These are phyloP conservation scores for Strigomonas galati DNA, from an alignment of 208 protist species.

Conservation along the genomic window DNA sequence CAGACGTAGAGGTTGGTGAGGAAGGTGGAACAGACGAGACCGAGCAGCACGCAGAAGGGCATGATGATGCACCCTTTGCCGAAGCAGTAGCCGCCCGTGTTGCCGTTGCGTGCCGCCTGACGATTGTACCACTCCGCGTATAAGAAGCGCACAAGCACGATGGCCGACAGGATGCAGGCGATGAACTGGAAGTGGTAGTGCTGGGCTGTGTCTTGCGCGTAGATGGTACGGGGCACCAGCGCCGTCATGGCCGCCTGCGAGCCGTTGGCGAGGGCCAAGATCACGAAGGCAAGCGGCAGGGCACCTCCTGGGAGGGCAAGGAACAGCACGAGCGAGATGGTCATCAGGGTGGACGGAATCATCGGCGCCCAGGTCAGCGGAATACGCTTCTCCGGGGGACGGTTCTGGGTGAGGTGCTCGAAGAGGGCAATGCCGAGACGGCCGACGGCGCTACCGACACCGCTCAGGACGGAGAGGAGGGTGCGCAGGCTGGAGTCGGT, in stretches of 20 bases:
- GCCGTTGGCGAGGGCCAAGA: conserved; percentile 52
- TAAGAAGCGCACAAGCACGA: conserved; percentile 56
- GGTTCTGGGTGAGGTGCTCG: conserved; percentile 51
- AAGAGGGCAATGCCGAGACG: conserved; percentile 49
- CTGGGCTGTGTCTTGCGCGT: conserved; percentile 60
- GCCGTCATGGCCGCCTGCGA: conserved; percentile 32
- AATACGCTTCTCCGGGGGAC: conserved; percentile 53
- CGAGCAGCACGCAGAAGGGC: conserved; percentile 19
- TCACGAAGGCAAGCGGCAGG: conserved; percentile 46
- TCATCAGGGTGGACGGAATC: conserved; percentile 29
- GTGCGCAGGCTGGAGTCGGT: conserved; percentile 14
- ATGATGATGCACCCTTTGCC: conserved; percentile 9
- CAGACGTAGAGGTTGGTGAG: conserved; percentile 2
- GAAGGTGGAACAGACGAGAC: not conserved
- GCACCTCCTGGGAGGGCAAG: conserved; percentile 24
- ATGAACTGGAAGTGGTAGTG: conserved; percentile 66
- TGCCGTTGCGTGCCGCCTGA: not conserved
- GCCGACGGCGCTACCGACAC: conserved; percentile 33
- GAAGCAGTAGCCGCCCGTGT: conserved; percentile 18
- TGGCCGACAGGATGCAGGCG: conserved; percentile 23
- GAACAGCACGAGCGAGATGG: conserved; percentile 40
- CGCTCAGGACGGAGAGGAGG: conserved; percentile 30
- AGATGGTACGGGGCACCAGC: conserved; percentile 64
- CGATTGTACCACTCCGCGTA: conserved; percentile 34
- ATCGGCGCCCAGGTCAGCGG: conserved; percentile 48